Percentiles rank a stretch among this genome's conserved stretches.
phyloP scores from a whole-genome alignment of 331 rosid genomes.

The Ulmus americana region DNA sequence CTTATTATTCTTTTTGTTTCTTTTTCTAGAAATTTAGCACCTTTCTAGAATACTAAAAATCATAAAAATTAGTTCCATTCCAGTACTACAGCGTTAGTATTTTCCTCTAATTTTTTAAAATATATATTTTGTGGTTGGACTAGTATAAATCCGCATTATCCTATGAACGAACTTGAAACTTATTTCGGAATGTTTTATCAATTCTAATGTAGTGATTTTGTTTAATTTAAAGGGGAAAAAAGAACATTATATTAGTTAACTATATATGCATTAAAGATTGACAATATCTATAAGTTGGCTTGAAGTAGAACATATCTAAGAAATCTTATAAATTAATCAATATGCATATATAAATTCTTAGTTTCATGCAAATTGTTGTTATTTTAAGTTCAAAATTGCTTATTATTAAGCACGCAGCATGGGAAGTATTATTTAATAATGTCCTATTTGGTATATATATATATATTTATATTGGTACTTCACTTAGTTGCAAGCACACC shows the following conservation, averaged over 20 bases:
- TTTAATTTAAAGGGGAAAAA: no score
- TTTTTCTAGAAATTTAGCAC: no score
- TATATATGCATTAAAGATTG: background rate
- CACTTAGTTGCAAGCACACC: background rate
- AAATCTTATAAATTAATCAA: background rate
- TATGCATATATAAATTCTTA: background rate
- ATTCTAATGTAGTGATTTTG: background rate
- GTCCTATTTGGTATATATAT: constrained; percentile 1
- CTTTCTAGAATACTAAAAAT: no score
- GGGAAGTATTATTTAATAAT: constrained; percentile 4
- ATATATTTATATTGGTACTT: constrained; percentile 2
- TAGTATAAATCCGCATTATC: no score
- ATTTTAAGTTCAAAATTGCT: background rate
- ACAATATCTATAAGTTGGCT: background rate
- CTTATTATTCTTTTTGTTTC: no score
- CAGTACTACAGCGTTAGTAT: no score
- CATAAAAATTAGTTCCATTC: no score
- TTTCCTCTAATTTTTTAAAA: no score
- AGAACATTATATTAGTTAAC: background rate
- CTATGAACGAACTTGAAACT: no score
- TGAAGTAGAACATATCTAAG: constrained; percentile 3
- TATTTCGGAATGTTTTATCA: no score
- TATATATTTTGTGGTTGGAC: no score
- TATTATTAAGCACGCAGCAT: background rate
- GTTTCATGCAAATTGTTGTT: constrained; percentile 20